A percentile compares a stretch with the other conserved stretches of the same genome.
phyloP scores from a whole-genome alignment of 768 basidiomycete genomes.

The Saitozyma podzolica region DNA sequence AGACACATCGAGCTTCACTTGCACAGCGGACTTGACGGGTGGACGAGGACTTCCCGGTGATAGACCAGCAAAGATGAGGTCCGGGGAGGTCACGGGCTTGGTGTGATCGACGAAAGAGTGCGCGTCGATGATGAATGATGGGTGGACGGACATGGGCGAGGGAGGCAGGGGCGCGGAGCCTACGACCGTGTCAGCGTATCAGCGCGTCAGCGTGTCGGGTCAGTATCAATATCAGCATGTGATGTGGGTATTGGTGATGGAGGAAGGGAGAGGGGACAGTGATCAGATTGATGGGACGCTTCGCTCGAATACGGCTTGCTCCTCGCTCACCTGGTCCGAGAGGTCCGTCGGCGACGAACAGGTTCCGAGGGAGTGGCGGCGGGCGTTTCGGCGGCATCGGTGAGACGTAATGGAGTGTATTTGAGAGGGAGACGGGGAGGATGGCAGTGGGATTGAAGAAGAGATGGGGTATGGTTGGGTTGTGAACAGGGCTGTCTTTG shows the following conservation, averaged over 20 bases:
- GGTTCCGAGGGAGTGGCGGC: constrained; percentile 31
- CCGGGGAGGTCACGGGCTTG: constrained; percentile 4
- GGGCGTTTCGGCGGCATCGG: constrained; percentile 40
- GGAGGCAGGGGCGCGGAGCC: constrained; percentile 41
- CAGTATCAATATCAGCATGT: too few species aligned
- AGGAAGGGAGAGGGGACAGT: background rate
- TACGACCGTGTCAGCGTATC: constrained; percentile 6
- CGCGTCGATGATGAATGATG: constrained; percentile 36
- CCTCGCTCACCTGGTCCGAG: constrained; percentile 36
- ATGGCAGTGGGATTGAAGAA: too few species aligned
- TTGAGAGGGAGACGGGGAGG: background rate
- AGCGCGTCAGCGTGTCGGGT: too few species aligned
- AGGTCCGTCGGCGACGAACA: constrained; percentile 35
- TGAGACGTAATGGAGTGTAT: background rate
- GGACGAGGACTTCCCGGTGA: constrained; percentile 20
- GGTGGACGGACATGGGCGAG: constrained; percentile 34
- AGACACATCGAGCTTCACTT: constrained; percentile 32
- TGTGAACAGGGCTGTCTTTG: too few species aligned
- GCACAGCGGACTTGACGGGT: constrained; percentile 23
- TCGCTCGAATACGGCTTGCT: background rate
- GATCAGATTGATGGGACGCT: background rate
- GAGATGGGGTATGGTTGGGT: too few species aligned
- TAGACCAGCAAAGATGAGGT: constrained; percentile 21
- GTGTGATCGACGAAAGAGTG: constrained; percentile 24
- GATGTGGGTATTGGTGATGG: too few species aligned